These are phyloP conservation scores for Coemansia sp. DNA, from an alignment of 192 early-diverging fungal species.

Conservation along the genomic window DNA sequence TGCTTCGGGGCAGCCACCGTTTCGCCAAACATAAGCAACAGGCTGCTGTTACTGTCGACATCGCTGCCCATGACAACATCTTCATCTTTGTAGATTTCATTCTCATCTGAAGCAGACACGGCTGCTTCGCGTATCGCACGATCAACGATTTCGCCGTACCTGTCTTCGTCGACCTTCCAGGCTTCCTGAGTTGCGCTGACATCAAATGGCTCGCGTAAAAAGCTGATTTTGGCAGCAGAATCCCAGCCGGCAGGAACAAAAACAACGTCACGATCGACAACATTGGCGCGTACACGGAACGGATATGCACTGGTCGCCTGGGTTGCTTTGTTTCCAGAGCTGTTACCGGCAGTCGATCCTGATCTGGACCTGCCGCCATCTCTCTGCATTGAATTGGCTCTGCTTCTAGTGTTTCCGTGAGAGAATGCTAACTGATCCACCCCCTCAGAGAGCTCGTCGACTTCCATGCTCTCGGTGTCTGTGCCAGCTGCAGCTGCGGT, in stretches of 20 bases:
- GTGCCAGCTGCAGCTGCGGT: slow-evolving; percentile 17
- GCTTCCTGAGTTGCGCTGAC: slow-evolving; percentile 60
- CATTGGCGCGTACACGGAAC: slow-evolving; percentile 70
- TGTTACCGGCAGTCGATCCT: slow-evolving; percentile 3
- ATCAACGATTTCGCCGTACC: slow-evolving; percentile 34
- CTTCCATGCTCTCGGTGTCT: slow-evolving; percentile 7
- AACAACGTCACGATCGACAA: slow-evolving; percentile 85
- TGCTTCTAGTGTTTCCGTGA: background rate
- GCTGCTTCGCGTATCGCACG: slow-evolving; percentile 18
- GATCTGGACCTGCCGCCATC: background rate
- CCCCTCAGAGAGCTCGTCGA: slow-evolving; percentile 14
- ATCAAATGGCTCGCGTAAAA: slow-evolving; percentile 73
- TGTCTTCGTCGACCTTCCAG: slow-evolving; percentile 61
- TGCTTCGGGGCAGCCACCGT: slow-evolving; percentile 57
- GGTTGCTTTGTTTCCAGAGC: background rate
- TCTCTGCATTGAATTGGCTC: background rate
- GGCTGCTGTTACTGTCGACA: slow-evolving; percentile 12
- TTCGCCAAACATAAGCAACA: slow-evolving; percentile 37
- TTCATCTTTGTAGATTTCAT: background rate
- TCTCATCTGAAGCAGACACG: background rate
- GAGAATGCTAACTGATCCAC: background rate
- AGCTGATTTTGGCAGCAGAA: slow-evolving; percentile 81
- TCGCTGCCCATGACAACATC: background rate
- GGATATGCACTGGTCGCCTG: slow-evolving; percentile 38
- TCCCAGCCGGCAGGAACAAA: slow-evolving; percentile 95